Base-by-base conservation (phyloP, 148 eudicot species). In the Diospyros kaki region DNA sequence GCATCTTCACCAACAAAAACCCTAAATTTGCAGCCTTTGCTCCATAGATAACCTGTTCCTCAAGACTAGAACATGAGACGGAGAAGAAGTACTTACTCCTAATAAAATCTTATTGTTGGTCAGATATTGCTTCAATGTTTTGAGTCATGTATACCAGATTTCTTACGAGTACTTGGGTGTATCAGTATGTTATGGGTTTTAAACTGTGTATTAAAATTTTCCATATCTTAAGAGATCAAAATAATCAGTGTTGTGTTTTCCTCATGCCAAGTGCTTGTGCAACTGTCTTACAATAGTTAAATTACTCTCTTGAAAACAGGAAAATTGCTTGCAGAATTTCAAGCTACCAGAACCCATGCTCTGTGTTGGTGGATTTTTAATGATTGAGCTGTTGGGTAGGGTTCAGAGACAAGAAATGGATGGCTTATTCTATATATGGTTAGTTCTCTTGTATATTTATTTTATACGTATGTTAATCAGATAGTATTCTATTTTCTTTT, bases 341-440 rank as follows among this genome's bases (percentile, higher is more conserved):
- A 84, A 84, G 91, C 87, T 94, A 44, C 96, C 96, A 7, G 84
- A 90, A 64, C 90, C 90, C 42, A 89, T 87, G 73, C 87, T 92
- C 73, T 94, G 95, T 78, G 77, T 94, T 18, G 97, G 93, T 68
- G 98, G 98, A 55, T 78, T 76, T 69, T 28, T 94, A 83, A 93
- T 86, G 84, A 79, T 94, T 74, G 98, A 94, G 82, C 80, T 94
- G 78, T 77, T 86, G 66, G 97, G 97, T 61, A 83, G 95, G 77
- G 88, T 90, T 82, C 93, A 94, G 82, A 92, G 66, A 78, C 93
- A 92, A 75, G 88, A 84, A 78, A 78, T 76, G 81, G 98, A 94
- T 82, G 88, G 76, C 75, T 72, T 83, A 41, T 89, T 76, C 80
- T 94, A 94, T 67, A 85, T 87, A 74, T 89, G 98, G 98, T 91